Evolutionary conservation across 768 basidiomycete genomes (phyloP).

Genomic region (Albatrellus ellisii): DNA sequence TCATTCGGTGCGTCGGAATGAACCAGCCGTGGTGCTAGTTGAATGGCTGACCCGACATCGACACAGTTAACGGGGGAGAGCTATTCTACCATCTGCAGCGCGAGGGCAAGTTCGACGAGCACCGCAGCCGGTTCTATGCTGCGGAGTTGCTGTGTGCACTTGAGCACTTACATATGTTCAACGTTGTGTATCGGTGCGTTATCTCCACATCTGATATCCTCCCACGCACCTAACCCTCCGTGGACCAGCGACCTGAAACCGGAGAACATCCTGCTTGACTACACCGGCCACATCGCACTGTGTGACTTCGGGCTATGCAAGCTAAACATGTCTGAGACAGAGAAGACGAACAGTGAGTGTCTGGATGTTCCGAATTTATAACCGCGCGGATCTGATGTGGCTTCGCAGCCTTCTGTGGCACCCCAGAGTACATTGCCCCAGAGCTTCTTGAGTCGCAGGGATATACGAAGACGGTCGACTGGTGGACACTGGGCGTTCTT

Average conservation of each 20-base stretch:
- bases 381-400: conserved; percentile 8
- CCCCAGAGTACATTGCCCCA: conserved; percentile 97
- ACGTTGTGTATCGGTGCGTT: conserved; percentile 86
- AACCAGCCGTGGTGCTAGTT: not conserved
- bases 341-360: conserved; percentile 85
- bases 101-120: conserved; percentile 92
- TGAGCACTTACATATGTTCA: conserved; percentile 94
- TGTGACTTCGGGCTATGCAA: conserved; percentile 98
- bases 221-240: not conserved
- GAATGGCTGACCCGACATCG: not conserved
- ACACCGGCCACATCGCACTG: conserved; percentile 93
- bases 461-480: conserved; percentile 97
- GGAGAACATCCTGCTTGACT: conserved; percentile 95
- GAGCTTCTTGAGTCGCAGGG: conserved; percentile 94
- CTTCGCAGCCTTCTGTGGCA: conserved; percentile 77
- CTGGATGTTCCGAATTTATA: not conserved
- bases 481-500: conserved; percentile 97
- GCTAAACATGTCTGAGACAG: conserved; percentile 93
- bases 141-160: conserved; percentile 93
- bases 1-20: conserved; percentile 58
- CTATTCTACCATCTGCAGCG: conserved; percentile 95
- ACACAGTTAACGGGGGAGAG: conserved; percentile 91
- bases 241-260: conserved; percentile 78
- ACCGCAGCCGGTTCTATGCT: conserved; percentile 90
- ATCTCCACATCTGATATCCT: conserved; percentile 1